Evolutionary conservation across 306 rosid species (phyloP), one percentile per base, ranked within the genome.

Genomic region (Prunus mongolica): DNA sequence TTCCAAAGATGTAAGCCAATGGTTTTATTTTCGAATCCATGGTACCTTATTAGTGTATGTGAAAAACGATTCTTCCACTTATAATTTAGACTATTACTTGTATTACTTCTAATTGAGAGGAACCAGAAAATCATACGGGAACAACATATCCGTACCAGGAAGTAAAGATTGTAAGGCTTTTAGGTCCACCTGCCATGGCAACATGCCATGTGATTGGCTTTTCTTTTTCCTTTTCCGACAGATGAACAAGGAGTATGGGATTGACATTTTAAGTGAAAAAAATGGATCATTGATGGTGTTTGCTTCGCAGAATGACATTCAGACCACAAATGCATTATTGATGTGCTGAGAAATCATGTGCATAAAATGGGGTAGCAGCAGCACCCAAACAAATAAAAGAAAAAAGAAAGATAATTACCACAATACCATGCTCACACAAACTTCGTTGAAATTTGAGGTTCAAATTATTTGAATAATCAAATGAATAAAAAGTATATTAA

Each of bases 171-270:
- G 3, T 46, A 44, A 25, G 38, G 30, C 65, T 19, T 49, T 44
- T 52, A 27, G 62, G 64, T 19, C 69, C 67, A 62, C 25, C 57
- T 41, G 73, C 55, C 65, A 8, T 25, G 76, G 64, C 67, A 45
- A 14, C 72, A 80, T 24, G 19, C 32, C 85, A 82, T 68, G 85
- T 69, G 73, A 73, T 52, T 67, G 73, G 28, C 57, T 25, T 51
- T 12, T 6, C 44, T 38, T 38, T 38, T 38, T 6, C 9, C 9
- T 60, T 56, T 52, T 30, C 13, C 60, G 2, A 50, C 51, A 44
- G n/a, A 24, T 24, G 55, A 3, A n/a, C 46, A 34, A 52, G 78
- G 45, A 30, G 56, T 55, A 41, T 65, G 60, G 25, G 67, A 28
- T 62, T 51, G 50, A 24, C 66, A 49, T 71, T 50, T 12, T 18